Evolutionary conservation across 2,329 filamentous ascomycete species (phyloP).

Genomic region (Botrytis elliptica): DNA sequence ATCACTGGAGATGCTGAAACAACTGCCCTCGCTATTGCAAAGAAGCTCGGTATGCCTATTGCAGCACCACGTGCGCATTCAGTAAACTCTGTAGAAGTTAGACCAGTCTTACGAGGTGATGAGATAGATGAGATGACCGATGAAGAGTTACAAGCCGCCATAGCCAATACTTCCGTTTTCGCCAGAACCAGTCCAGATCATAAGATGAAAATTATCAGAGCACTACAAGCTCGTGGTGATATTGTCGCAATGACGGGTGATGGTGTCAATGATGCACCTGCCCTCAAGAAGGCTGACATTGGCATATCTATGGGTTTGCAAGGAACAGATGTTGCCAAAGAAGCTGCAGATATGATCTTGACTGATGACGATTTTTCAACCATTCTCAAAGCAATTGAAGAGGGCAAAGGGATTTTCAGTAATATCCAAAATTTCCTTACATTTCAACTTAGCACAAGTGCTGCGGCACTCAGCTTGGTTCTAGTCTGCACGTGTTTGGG

Average conservation of each 20-base stretch:
- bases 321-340: slow-evolving; percentile 96
- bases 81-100: slow-evolving; percentile 58
- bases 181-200: slow-evolving; percentile 95
- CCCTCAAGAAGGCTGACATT: slow-evolving; percentile 95
- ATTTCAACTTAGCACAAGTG: slow-evolving; percentile 96
- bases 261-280: slow-evolving; percentile 95
- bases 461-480: slow-evolving; percentile 86
- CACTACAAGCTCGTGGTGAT: slow-evolving; percentile 87
- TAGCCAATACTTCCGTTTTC: slow-evolving; percentile 89
- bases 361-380: slow-evolving; percentile 89
- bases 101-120: slow-evolving; percentile 78
- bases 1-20: slow-evolving; percentile 96
- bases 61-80: slow-evolving; percentile 52
- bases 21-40: slow-evolving; percentile 90
- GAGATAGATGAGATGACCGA: slow-evolving; percentile 93
- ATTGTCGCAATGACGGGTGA: slow-evolving; percentile 99
- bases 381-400: slow-evolving; percentile 92
- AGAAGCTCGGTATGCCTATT: slow-evolving; percentile 91
- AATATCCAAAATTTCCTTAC: slow-evolving; percentile 99
- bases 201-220: slow-evolving; percentile 94
- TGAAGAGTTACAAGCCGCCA: slow-evolving; percentile 77
- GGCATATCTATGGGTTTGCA: slow-evolving; percentile 95
- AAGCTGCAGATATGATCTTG: slow-evolving; percentile 89
- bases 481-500: slow-evolving; percentile 89
- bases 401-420: slow-evolving; percentile 99